Evolutionary conservation across 2,329 filamentous ascomycete genomes (phyloP).

Genomic region (Botrytis galanthina): DNA sequence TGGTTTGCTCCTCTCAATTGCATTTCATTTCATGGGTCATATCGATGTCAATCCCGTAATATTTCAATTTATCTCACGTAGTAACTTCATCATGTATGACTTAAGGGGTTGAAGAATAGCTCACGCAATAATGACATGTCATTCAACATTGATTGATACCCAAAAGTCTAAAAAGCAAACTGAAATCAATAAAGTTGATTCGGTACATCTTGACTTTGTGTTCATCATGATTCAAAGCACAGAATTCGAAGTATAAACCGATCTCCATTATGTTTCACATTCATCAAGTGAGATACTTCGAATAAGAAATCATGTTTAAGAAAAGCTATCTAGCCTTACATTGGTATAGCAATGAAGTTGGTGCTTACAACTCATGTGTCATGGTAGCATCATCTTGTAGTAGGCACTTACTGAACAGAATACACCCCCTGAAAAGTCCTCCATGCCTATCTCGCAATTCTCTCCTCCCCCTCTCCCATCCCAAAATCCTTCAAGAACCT

Average conservation of each 20-base stretch:
- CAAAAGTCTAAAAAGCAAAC: too few relatives aligned
- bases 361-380: neutral
- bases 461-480: slow-evolving; percentile 19
- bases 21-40: neutral
- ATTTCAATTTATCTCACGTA: neutral
- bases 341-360: neutral
- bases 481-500: slow-evolving; percentile 28
- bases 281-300: neutral
- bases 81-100: neutral
- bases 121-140: neutral
- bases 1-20: neutral
- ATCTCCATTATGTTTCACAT: neutral
- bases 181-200: neutral
- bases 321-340: neutral
- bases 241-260: neutral
- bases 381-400: neutral
- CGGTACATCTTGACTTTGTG: accelerated
- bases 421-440: too few relatives aligned
- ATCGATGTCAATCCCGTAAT: too few relatives aligned
- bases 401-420: too few relatives aligned
- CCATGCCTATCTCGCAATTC: neutral
- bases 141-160: neutral
- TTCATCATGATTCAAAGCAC: neutral
- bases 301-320: neutral
- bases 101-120: neutral